These are phyloP conservation scores for Begonia peltatifolia DNA, from an alignment of 306 rosid genomes.

Conservation along the genomic window DNA sequence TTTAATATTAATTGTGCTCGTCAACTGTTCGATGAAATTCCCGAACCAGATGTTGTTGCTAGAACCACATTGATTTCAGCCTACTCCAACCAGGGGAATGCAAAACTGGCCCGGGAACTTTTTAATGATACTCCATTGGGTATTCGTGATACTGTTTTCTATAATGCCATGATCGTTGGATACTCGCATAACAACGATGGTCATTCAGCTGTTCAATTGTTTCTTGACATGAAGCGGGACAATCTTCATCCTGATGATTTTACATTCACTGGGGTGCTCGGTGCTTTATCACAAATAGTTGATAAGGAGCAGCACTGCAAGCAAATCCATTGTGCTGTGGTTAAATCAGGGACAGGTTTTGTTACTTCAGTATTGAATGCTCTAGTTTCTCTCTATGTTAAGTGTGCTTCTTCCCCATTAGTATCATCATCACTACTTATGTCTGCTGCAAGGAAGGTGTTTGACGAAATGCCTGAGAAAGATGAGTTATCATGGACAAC, in stretches of 20 bases:
- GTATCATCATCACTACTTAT: slow-evolving; percentile 4
- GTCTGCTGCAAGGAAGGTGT: slow-evolving; percentile 11
- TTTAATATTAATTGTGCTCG: slow-evolving; percentile 31
- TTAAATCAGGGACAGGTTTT: slow-evolving; percentile 9
- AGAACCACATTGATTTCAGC: slow-evolving; percentile 8
- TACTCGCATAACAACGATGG: slow-evolving; percentile 14
- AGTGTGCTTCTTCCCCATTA: slow-evolving; percentile 9
- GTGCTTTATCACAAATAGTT: slow-evolving; percentile 8
- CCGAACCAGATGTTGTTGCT: slow-evolving; percentile 6
- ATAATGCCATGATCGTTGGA: slow-evolving; percentile 12
- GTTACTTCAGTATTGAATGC: slow-evolving; percentile 12
- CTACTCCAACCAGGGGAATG: slow-evolving; percentile 4
- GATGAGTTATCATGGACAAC: slow-evolving; percentile 13
- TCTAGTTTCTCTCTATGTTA: slow-evolving; percentile 10
- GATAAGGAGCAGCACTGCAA: slow-evolving; percentile 8
- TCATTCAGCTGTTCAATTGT: slow-evolving; percentile 7
- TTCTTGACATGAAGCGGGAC: slow-evolving; percentile 7
- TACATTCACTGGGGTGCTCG: slow-evolving; percentile 11
- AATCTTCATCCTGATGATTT: slow-evolving; percentile 8
- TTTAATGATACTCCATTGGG: slow-evolving; percentile 11
- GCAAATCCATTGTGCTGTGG: slow-evolving; percentile 14
- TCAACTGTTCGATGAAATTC: slow-evolving; percentile 29
- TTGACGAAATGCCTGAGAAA: slow-evolving; percentile 9
- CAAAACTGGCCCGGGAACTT: slow-evolving; percentile 8
- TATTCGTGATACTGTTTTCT: slow-evolving; percentile 13